phyloP scores from a whole-genome alignment of 345 rosid species.

The Eucalyptus melliodora region DNA sequence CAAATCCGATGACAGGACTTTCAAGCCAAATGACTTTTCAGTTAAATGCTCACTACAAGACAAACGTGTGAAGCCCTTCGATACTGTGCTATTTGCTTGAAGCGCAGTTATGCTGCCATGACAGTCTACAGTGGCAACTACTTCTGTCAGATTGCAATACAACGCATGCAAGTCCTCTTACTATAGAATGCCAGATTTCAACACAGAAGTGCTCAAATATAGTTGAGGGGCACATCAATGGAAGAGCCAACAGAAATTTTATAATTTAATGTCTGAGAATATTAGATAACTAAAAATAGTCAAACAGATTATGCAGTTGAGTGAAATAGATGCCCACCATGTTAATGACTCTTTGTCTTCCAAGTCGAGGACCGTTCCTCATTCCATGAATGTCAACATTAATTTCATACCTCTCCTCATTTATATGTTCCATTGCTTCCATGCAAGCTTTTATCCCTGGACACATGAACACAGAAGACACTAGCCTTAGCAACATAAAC shows the following conservation, averaged over 20 bases:
- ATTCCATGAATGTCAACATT: slow-evolving; percentile 60
- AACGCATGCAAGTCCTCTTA: not conserved
- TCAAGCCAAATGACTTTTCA: not conserved
- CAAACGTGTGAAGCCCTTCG: not conserved
- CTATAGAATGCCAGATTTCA: not conserved
- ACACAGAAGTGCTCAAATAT: not conserved
- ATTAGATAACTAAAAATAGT: not conserved
- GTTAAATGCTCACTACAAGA: not conserved
- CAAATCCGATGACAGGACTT: not conserved
- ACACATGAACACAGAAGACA: not conserved
- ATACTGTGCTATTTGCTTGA: not conserved
- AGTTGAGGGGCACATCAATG: not conserved
- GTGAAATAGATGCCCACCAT: slow-evolving; percentile 22
- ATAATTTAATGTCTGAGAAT: not conserved
- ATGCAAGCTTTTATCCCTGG: slow-evolving; percentile 75
- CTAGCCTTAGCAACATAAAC: not conserved
- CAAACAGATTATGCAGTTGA: not conserved
- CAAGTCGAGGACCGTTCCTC: slow-evolving; percentile 54
- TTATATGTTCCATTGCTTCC: slow-evolving; percentile 27
- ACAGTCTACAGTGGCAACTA: not conserved
- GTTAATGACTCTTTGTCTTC: slow-evolving; percentile 62
- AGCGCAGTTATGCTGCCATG: not conserved
- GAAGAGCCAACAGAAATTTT: not conserved
- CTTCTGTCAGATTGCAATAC: not conserved
- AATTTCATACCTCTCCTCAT: slow-evolving; percentile 69